Percentiles rank a stretch among this genome's conserved stretches.
Conservation (phyloP, 495 filamentous ascomycete species). For the Xylaria palmicola region DNA sequence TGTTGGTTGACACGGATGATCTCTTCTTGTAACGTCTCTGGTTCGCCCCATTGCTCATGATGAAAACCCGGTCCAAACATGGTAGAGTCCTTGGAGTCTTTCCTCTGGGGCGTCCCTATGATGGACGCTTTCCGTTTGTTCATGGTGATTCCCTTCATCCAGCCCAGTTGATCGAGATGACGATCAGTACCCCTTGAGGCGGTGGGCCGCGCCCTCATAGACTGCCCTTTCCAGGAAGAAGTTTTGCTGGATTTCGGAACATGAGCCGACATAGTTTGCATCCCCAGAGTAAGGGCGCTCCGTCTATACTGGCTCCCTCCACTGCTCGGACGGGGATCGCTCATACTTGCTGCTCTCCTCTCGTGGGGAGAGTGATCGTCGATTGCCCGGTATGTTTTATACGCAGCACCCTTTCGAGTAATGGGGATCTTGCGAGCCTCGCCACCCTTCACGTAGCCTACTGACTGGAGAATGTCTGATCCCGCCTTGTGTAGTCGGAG, state of each 20-base stretch:
- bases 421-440: constrained; percentile 64
- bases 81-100: constrained; percentile 41
- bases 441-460: constrained; percentile 75
- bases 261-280: constrained; percentile 39
- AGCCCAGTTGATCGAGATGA: constrained; percentile 64
- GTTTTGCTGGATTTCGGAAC: constrained; percentile 35
- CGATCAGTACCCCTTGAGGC: constrained; percentile 60
- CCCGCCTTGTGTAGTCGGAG: constrained; percentile 77
- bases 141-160: constrained; percentile 94
- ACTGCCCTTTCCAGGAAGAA: constrained; percentile 49
- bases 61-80: constrained; percentile 44
- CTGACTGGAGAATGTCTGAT: constrained; percentile 58
- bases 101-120: constrained; percentile 32
- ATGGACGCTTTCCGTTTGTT: constrained; percentile 50
- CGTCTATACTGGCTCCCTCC: constrained; percentile 35
- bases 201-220: constrained; percentile 63
- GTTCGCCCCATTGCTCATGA: constrained; percentile 65
- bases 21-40: constrained; percentile 82
- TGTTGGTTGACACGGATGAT: constrained; percentile 79
- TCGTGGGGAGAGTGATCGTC: constrained; percentile 51
- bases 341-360: constrained; percentile 49
- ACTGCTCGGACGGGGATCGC: constrained; percentile 46
- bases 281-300: constrained; percentile 45
- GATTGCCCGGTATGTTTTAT: constrained; percentile 73
- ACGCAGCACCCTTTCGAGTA: constrained; percentile 79